Conservation (phyloP, 192 early-diverging fungal genomes). For the Coemansia guatemalensis region DNA sequence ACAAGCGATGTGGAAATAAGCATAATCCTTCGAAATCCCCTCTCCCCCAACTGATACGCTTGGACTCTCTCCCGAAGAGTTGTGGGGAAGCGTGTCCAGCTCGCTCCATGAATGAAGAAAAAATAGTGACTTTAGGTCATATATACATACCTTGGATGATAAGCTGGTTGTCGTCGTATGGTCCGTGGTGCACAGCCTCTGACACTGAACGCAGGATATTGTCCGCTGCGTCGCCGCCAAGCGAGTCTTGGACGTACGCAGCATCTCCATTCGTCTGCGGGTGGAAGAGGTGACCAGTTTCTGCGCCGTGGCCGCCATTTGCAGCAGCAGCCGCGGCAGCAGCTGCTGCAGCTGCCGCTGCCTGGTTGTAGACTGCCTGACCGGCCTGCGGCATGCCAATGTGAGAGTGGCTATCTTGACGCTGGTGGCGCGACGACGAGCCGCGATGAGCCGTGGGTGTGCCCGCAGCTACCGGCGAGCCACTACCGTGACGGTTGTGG, state of each 20-base stretch:
- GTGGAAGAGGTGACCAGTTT: constrained; percentile 31
- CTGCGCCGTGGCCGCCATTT: constrained; percentile 19
- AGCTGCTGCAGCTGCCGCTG: constrained; percentile 37
- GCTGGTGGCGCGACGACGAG: neutral
- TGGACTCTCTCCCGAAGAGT: neutral
- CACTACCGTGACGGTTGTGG: constrained; percentile 44
- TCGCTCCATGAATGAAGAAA: neutral
- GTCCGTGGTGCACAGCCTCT: constrained; percentile 22
- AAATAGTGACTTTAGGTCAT: neutral
- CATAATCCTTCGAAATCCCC: neutral
- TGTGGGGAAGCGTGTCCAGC: neutral
- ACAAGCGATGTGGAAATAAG: neutral
- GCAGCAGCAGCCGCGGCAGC: constrained; percentile 29
- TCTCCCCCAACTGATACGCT: neutral
- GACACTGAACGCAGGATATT: constrained; percentile 34
- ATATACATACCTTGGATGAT: constrained; percentile 39
- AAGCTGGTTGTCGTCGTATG: constrained; percentile 39
- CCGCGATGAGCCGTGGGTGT: constrained; percentile 23
- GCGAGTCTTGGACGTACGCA: constrained; percentile 14
- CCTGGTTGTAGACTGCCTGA: constrained; percentile 30
- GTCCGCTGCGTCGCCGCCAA: constrained; percentile 28
- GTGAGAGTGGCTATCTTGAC: constrained; percentile 6
- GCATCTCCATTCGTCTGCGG: constrained; percentile 28
- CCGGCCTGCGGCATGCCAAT: constrained; percentile 29
- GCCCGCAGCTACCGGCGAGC: constrained; percentile 14